Conservation (phyloP, 805 yeast genomes). For the Lipomyces mesembrius region DNA sequence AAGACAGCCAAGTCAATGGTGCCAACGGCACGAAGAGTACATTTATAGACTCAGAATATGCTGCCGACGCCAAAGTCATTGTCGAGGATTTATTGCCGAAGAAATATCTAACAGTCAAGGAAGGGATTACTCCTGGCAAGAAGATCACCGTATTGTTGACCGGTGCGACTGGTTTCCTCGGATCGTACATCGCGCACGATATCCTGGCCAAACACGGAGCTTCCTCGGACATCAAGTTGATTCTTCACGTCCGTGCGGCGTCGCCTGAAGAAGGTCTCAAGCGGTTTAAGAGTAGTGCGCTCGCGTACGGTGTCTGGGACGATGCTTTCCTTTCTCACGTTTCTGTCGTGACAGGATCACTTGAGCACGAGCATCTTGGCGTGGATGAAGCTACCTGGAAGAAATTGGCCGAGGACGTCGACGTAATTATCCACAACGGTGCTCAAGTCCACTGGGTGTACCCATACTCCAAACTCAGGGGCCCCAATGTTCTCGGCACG, state of each 20-base stretch:
- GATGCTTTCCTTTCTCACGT: constrained; percentile 61
- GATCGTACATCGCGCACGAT: constrained; percentile 84
- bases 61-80: constrained; percentile 69
- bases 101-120: constrained; percentile 53
- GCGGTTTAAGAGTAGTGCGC: constrained; percentile 74
- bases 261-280: constrained; percentile 69
- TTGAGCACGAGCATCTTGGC: constrained; percentile 76
- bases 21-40: background rate
- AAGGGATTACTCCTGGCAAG: constrained; percentile 46
- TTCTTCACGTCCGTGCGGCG: constrained; percentile 90
- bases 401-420: constrained; percentile 61
- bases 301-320: constrained; percentile 82
- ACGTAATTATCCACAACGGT: constrained; percentile 91
- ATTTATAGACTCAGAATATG: constrained; percentile 55
- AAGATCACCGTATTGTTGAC: constrained; percentile 77
- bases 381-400: constrained; percentile 62
- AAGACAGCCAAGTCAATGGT: background rate
- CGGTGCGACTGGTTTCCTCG: constrained; percentile 96
- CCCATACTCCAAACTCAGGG: constrained; percentile 87
- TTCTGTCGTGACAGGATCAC: constrained; percentile 79
- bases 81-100: constrained; percentile 51
- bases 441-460: constrained; percentile 99
- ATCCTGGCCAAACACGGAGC: constrained; percentile 52
- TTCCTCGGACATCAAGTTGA: constrained; percentile 59
- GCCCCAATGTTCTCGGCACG: constrained; percentile 90